Base-by-base conservation (phyloP, 805 yeast species). In the Saturnispora sanitii region DNA sequence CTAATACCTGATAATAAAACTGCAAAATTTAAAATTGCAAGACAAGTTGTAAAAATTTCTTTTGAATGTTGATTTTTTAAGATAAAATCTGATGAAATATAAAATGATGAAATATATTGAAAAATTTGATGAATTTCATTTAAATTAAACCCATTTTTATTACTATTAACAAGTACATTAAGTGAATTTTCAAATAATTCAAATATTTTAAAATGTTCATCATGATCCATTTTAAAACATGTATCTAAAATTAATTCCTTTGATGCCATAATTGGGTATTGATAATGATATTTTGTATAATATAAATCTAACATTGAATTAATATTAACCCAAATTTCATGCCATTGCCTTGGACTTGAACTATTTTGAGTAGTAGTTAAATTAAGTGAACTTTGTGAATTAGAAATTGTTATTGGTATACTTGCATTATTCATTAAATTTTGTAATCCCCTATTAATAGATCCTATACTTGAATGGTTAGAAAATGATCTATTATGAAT, bases 1-100 rank as follows among this genome's bases (percentile, higher is more conserved):
- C 69, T 66, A 39, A 72, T 74, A 0, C 88, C 87, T 19, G 77
- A 70, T 31, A 78, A 60, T 2, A 77, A 59, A 8, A 78, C 66
- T 8, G 75, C 60, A 50, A 77, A 81, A 51, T 79, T 79, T 23
- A 77, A 52, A 8, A 71, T 49, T 0, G 64, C 57, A 40, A 73
- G 55, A 0, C 71, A 58, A 2, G 64, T 51, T 6, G 65, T 50
- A 34, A 67, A 65, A 11, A 68, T 48, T 9, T 61, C 33, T 36
- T 51, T 60, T 18, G 58, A 50, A 29, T 47, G 39, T 23, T 48
- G 49, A 29, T 58, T 54, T 25, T 48, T 44, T 32, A 49, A 59
- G 51, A 62, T 54, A 25, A 49, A 48, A 2, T 56, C 50, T 42
- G 54, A 55, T 11, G 56, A 45, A 0, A 73, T 69, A 47, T 68